A percentile compares a stretch with the other conserved stretches of the same genome.
phyloP scores from a whole-genome alignment of 2,329 filamentous ascomycete genomes.

The Dactylellina haptotyla region DNA sequence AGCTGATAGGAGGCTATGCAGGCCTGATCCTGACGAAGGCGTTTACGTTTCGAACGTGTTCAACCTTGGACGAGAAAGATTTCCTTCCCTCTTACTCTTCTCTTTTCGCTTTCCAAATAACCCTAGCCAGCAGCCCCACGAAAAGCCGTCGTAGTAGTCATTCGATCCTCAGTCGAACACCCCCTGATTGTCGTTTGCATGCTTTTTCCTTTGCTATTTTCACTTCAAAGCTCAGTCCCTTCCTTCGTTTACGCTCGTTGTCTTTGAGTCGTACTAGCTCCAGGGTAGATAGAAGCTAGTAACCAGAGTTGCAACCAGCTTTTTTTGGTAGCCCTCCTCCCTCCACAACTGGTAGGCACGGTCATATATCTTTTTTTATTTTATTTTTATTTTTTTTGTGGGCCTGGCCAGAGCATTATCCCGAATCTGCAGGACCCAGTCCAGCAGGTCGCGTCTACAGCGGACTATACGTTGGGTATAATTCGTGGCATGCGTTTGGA shows the following conservation, averaged over 20 bases:
- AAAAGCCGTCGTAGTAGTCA: conserved; percentile 32
- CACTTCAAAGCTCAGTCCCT: neutral
- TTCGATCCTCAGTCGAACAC: conserved; percentile 32
- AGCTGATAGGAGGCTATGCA: conserved; percentile 38
- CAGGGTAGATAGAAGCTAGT: conserved; percentile 3
- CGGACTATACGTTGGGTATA: conserved; percentile 28
- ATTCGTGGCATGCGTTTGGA: conserved; percentile 50
- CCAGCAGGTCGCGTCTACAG: conserved; percentile 34
- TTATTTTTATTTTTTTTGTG: conserved; percentile 22
- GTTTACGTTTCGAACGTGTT: conserved; percentile 40
- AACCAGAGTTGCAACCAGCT: conserved; percentile 25
- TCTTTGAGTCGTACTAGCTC: conserved; percentile 13
- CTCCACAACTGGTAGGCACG: conserved; percentile 3
- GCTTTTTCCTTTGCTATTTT: conserved; percentile 27
- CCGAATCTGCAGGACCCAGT: conserved; percentile 34
- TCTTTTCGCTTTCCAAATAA: conserved; percentile 34
- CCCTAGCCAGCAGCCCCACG: conserved; percentile 13
- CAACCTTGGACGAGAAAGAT: conserved; percentile 41
- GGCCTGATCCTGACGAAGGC: conserved; percentile 36
- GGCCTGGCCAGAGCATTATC: conserved; percentile 21
- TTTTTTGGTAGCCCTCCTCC: neutral
- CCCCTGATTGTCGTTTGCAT: conserved; percentile 25
- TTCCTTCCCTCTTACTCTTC: conserved; percentile 5
- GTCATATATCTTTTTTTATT: neutral
- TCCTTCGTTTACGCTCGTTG: too few species aligned